Base-by-base conservation (phyloP, 208 protist genomes). In the Acanthamoeba quina region DNA sequence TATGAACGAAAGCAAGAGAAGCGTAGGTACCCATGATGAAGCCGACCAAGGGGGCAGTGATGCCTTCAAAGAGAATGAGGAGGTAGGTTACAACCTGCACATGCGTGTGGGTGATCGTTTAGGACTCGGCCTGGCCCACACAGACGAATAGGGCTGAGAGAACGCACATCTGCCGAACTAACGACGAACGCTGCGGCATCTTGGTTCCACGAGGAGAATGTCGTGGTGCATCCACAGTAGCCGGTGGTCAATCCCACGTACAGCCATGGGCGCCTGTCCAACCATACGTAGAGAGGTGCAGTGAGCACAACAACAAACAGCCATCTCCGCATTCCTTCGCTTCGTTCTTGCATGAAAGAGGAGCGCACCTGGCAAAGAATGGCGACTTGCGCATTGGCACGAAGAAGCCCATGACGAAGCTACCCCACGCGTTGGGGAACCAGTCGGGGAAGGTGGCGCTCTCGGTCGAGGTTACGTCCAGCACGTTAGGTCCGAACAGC, bases 161-260 rank as follows among this genome's bases (percentile, higher is more conserved):
- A 76, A 76, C 11, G 44, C 74, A 92, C 86, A 17, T 74, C 58
- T 26, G 37, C 86, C 13, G 86, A 34, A 34, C 66, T 13, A 2
- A 76, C 60, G 26, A 92, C 62, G 17, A 92, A n/a, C 6, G 41
- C 60, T 26, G 86, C 60, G 0, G 86, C 86, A 17, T 52, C 37
- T 54, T 92, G 86, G 47, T 92, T 92, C 86, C 86, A 92, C 5
- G 86, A 92, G 7, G 86, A 74, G 37, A 92, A 92, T 9, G 86
- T 92, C n/a, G 86, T 92, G 5, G 86, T 92, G 21, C 86, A 92
- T 15, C 86, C 86, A 26, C 86, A 92, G 60, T 92, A 92, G 66
- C 86, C 86, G 44, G 44, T 92, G 37, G 86, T 92, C 5, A 92
- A 37, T 10, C 58, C 86, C 19, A 92, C 62, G 60, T 92, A 92